A percentile compares a stretch with the other conserved stretches of the same genome.
Evolutionary conservation across 2,329 filamentous ascomycete genomes (phyloP).

Genomic region (Zasmidium cellare): DNA sequence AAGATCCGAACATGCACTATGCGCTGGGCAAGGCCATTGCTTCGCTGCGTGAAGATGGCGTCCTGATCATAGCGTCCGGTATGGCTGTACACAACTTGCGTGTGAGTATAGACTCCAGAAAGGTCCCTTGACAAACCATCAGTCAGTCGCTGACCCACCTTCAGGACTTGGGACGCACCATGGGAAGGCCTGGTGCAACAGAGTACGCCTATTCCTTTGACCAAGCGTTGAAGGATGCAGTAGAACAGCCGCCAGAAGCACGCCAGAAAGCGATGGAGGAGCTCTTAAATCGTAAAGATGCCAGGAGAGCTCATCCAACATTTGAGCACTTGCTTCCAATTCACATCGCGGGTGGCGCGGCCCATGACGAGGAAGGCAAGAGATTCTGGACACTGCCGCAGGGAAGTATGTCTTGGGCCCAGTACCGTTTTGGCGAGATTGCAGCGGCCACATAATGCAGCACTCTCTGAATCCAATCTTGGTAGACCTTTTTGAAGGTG

Average conservation of each 20-base stretch:
- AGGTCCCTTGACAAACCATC: not conserved
- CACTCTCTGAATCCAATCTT: too few relatives aligned
- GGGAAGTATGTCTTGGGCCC: slow-evolving; percentile 38
- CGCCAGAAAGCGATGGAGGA: slow-evolving; percentile 37
- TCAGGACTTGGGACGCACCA: slow-evolving; percentile 28
- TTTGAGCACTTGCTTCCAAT: slow-evolving; percentile 56
- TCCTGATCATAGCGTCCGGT: slow-evolving; percentile 69
- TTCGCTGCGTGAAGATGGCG: slow-evolving; percentile 64
- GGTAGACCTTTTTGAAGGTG: too few relatives aligned
- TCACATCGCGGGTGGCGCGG: slow-evolving; percentile 47
- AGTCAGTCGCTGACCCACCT: not conserved
- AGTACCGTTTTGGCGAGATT: slow-evolving; percentile 35
- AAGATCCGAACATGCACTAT: slow-evolving; percentile 67
- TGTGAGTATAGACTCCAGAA: not conserved
- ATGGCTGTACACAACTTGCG: slow-evolving; percentile 61
- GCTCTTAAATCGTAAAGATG: slow-evolving; percentile 47
- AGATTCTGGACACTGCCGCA: slow-evolving; percentile 37
- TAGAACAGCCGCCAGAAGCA: slow-evolving; percentile 29
- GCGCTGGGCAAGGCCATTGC: slow-evolving; percentile 66
- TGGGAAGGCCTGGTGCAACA: slow-evolving; percentile 25
- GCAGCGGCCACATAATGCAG: slow-evolving; percentile 7
- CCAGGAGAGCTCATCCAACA: slow-evolving; percentile 62
- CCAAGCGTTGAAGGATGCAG: slow-evolving; percentile 35
- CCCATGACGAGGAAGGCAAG: slow-evolving; percentile 32
- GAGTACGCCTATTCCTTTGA: slow-evolving; percentile 39